Evolutionary conservation across 179 eudicot species (phyloP).

Genomic region (Corrigiola litoralis): DNA sequence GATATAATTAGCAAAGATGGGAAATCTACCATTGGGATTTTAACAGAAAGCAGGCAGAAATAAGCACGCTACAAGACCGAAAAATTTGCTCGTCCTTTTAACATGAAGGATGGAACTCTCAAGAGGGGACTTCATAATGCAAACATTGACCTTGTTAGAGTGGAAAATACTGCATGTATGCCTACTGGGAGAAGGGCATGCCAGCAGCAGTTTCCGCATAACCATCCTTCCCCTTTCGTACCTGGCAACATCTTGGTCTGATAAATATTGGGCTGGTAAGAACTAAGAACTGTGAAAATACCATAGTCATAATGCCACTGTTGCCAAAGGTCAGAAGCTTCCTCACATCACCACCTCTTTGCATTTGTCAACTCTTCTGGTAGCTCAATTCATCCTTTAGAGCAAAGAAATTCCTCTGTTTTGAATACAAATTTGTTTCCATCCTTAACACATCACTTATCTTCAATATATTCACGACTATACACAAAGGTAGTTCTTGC

Average conservation of each 20-base stretch:
- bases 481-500: too few species aligned
- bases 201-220: slow-evolving; percentile 23
- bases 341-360: slow-evolving; percentile 13
- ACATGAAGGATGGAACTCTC: slow-evolving; percentile 80
- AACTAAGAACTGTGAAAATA: slow-evolving; percentile 73
- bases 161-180: slow-evolving; percentile 71
- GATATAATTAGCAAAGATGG: too few species aligned
- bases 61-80: too few species aligned
- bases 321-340: slow-evolving; percentile 65
- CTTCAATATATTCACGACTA: too few species aligned
- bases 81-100: too few species aligned
- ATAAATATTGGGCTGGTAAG: slow-evolving; percentile 73
- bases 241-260: slow-evolving; percentile 24
- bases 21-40: too few species aligned
- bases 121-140: slow-evolving; percentile 51
- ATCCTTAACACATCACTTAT: too few species aligned
- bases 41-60: too few species aligned
- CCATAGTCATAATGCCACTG: slow-evolving; percentile 99
- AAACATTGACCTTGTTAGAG: slow-evolving; percentile 41
- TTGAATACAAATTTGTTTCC: too few species aligned
- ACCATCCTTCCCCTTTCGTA: slow-evolving; percentile 9
- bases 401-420: too few species aligned
- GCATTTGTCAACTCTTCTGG: slow-evolving; percentile 7
- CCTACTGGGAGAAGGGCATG: slow-evolving; percentile 56
- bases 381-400: slow-evolving; percentile 7